phyloP scores from a whole-genome alignment of 495 filamentous ascomycete species.

The Lichina pygmaea region DNA sequence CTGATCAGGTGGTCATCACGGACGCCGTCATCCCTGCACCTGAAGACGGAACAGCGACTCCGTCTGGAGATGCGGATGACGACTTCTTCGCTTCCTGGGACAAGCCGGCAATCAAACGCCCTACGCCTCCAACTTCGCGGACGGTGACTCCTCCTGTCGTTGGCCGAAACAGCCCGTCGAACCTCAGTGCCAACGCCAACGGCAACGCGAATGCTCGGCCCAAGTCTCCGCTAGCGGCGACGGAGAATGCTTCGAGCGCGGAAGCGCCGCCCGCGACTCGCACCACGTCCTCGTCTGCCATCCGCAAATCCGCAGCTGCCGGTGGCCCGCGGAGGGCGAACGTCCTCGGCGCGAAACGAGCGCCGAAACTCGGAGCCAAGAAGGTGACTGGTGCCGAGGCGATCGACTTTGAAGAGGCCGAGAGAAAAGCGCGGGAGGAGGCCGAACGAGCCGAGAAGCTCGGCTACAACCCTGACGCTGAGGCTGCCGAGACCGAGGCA shows the following conservation, averaged over 20 bases:
- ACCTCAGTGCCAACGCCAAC: conserved; percentile 46
- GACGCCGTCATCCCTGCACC: conserved; percentile 34
- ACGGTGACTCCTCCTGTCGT: conserved; percentile 68
- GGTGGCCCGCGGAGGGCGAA: conserved; percentile 46
- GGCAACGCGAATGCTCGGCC: conserved; percentile 45
- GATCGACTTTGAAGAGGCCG: conserved; percentile 91
- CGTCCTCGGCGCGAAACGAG: conserved; percentile 76
- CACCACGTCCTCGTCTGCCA: conserved; percentile 42
- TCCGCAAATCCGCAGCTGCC: conserved; percentile 39
- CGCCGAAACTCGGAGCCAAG: conserved; percentile 66
- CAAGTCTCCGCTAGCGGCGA: conserved; percentile 50
- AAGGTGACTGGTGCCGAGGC: conserved; percentile 46
- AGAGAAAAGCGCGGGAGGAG: conserved; percentile 91
- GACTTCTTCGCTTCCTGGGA: conserved; percentile 99
- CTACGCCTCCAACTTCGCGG: conserved; percentile 77
- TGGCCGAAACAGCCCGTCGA: conserved; percentile 65
- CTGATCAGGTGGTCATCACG: conserved; percentile 61
- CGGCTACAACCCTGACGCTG: conserved; percentile 86
- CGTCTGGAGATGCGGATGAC: conserved; percentile 51
- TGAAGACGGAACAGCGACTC: conserved; percentile 37
- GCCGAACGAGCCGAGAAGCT: conserved; percentile 88
- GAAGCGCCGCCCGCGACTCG: conserved; percentile 35
- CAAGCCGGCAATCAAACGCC: conserved; percentile 89
- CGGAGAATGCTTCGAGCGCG: conserved; percentile 20
- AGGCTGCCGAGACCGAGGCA: conserved; percentile 18